A percentile compares a stretch with the other conserved stretches of the same genome.
Evolutionary conservation across 148 eudicot genomes (phyloP).

Genomic region (Mesembryanthemum crystallinum): DNA sequence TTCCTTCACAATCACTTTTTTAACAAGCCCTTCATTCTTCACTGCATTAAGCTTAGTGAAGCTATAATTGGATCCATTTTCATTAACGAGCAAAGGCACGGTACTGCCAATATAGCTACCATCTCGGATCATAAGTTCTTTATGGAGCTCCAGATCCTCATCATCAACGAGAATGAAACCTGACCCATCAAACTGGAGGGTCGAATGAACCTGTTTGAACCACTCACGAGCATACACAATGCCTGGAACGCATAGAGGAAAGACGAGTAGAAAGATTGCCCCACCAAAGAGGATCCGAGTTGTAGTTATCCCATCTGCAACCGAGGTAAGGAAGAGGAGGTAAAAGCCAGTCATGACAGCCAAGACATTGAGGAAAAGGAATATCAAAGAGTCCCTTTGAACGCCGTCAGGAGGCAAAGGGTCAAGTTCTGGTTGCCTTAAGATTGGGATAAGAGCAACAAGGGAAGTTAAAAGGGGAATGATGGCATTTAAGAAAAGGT

Average conservation of each 20-base stretch:
- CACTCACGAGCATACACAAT: slow-evolving; percentile 63
- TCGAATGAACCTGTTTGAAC: slow-evolving; percentile 47
- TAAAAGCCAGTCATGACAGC: slow-evolving; percentile 73
- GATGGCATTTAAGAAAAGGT: slow-evolving; percentile 71
- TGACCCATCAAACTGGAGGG: slow-evolving; percentile 43
- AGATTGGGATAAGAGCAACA: slow-evolving; percentile 53
- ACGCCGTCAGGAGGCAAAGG: slow-evolving; percentile 40
- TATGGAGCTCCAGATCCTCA: slow-evolving; percentile 63
- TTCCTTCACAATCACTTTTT: slow-evolving; percentile 39
- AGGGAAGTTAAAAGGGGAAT: slow-evolving; percentile 58
- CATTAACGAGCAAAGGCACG: slow-evolving; percentile 11
- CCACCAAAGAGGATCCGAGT: slow-evolving; percentile 57
- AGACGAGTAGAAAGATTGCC: slow-evolving; percentile 55
- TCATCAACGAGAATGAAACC: slow-evolving; percentile 59
- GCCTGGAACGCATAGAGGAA: slow-evolving; percentile 62
- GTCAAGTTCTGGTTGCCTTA: slow-evolving; percentile 52
- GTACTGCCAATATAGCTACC: slow-evolving; percentile 24
- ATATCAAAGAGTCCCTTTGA: slow-evolving; percentile 52
- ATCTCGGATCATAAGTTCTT: slow-evolving; percentile 35
- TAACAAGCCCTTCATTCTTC: slow-evolving; percentile 36
- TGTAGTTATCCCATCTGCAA: slow-evolving; percentile 14
- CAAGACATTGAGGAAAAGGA: slow-evolving; percentile 51
- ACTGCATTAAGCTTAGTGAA: slow-evolving; percentile 13
- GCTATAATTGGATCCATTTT: slow-evolving; percentile 16
- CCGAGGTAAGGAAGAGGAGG: slow-evolving; percentile 58